Percentiles rank a stretch among this genome's conserved stretches.
These are phyloP conservation scores for Paramarasmius palmivorus DNA, from an alignment of 1,284 basidiomycete genomes.

Conservation along the genomic window DNA sequence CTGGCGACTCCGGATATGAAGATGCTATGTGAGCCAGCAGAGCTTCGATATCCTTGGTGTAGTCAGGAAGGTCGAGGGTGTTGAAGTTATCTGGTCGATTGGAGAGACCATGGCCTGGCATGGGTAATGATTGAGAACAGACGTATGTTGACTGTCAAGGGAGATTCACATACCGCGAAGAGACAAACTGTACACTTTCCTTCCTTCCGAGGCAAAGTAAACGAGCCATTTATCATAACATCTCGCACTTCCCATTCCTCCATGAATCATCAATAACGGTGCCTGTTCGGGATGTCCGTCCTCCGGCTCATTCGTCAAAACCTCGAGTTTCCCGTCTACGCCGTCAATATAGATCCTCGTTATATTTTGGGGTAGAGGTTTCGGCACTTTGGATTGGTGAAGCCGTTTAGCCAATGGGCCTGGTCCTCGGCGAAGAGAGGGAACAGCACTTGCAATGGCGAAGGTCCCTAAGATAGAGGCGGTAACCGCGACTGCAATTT, in stretches of 20 bases:
- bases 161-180: neutral
- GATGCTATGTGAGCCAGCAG: neutral
- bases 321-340: neutral
- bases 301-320: neutral
- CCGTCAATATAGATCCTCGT: neutral
- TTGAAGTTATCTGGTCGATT: slow-evolving; percentile 5
- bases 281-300: neutral
- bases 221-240: slow-evolving; percentile 6
- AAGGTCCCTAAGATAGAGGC: neutral
- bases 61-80: neutral
- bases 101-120: slow-evolving; percentile 3
- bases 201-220: neutral
- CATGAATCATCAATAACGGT: slow-evolving; percentile 4
- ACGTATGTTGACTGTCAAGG: neutral
- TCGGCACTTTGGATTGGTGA: neutral
- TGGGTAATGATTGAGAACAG: neutral
- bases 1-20: neutral
- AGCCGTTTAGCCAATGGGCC: neutral
- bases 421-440: neutral
- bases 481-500: neutral
- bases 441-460: neutral
- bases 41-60: neutral
- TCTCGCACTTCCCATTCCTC: slow-evolving; percentile 9
- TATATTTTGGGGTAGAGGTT: neutral
- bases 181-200: slow-evolving; percentile 3